A percentile compares a stretch with the other conserved stretches of the same genome.
These are phyloP conservation scores for Colletotrichum karsti DNA, from an alignment of 2,329 filamentous ascomycete species.

Conservation along the genomic window DNA sequence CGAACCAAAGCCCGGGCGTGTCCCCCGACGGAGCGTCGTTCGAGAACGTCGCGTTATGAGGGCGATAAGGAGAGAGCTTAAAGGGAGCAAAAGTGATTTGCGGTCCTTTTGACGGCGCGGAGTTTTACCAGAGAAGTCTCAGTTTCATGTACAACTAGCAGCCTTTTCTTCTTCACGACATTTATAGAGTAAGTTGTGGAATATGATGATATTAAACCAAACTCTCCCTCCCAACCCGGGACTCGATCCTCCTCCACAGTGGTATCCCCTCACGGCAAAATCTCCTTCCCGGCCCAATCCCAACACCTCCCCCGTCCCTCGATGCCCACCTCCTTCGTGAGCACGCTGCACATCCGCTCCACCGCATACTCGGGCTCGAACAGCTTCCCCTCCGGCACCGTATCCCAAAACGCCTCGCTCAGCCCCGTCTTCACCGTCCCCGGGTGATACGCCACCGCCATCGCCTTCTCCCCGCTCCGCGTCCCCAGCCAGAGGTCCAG, in stretches of 20 bases:
- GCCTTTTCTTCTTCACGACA: constrained; percentile 12
- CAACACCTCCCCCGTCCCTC: constrained; percentile 70
- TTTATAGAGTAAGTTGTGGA: constrained; percentile 5
- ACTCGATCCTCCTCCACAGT: constrained; percentile 20
- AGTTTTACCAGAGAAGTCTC: constrained; percentile 19
- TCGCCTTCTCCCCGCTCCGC: constrained; percentile 66
- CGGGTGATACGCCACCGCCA: constrained; percentile 78
- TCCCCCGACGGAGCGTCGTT: constrained; percentile 68
- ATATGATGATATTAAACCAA: background rate
- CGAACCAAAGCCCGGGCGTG: constrained; percentile 48
- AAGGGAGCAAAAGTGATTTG: background rate
- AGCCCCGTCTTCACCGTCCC: constrained; percentile 83
- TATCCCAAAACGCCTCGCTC: constrained; percentile 76
- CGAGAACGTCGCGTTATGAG: constrained; percentile 68
- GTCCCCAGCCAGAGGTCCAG: constrained; percentile 73
- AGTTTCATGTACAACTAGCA: constrained; percentile 17
- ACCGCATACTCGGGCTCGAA: constrained; percentile 74
- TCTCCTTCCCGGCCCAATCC: constrained; percentile 75
- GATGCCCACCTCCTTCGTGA: constrained; percentile 54
- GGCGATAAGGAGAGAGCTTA: background rate
- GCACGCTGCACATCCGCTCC: constrained; percentile 68
- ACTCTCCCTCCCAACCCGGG: background rate
- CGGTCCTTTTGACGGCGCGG: constrained; percentile 13
- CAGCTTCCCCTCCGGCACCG: constrained; percentile 67
- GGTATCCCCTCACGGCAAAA: constrained; percentile 55